These are phyloP conservation scores for Talaromyces proteolyticus DNA, from an alignment of 495 filamentous ascomycete genomes.

Conservation along the genomic window DNA sequence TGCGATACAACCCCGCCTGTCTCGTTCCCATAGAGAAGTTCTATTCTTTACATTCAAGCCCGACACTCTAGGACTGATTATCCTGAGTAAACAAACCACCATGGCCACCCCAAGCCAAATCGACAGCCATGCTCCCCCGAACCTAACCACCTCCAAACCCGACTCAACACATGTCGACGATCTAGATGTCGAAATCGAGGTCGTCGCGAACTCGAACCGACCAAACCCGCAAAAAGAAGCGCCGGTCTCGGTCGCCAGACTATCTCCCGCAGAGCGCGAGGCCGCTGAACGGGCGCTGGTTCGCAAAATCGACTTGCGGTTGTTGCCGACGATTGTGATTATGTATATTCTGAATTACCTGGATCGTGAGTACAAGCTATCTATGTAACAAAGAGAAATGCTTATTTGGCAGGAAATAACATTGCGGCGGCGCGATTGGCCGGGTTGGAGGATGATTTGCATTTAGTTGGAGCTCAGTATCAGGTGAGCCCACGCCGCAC, in stretches of 20 bases:
- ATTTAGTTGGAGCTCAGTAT: constrained; percentile 42
- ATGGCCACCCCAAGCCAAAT: too few relatives aligned
- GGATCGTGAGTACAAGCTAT: constrained; percentile 51
- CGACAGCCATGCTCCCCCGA: neutral
- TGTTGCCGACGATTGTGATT: constrained; percentile 57
- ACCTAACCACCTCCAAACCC: neutral
- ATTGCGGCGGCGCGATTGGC: constrained; percentile 48
- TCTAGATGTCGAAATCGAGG: constrained; percentile 42
- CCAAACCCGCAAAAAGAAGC: constrained; percentile 31
- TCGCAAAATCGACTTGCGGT: constrained; percentile 57
- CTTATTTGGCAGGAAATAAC: constrained; percentile 46
- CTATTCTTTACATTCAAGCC: too few relatives aligned
- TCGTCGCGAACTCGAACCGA: constrained; percentile 20
- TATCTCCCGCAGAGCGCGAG: constrained; percentile 43
- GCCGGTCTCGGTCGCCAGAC: constrained; percentile 43
- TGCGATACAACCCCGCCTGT: too few relatives aligned
- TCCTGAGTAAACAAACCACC: too few relatives aligned
- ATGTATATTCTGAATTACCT: constrained; percentile 84
- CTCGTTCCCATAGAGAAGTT: too few relatives aligned
- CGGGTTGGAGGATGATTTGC: constrained; percentile 45
- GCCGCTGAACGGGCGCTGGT: constrained; percentile 44
- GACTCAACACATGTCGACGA: neutral
- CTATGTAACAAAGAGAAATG: too few relatives aligned
- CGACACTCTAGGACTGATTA: too few relatives aligned
- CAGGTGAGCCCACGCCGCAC: constrained; percentile 3